phyloP scores from a whole-genome alignment of 169 alveolate genomes.

The Plasmodium cynomolgi region DNA sequence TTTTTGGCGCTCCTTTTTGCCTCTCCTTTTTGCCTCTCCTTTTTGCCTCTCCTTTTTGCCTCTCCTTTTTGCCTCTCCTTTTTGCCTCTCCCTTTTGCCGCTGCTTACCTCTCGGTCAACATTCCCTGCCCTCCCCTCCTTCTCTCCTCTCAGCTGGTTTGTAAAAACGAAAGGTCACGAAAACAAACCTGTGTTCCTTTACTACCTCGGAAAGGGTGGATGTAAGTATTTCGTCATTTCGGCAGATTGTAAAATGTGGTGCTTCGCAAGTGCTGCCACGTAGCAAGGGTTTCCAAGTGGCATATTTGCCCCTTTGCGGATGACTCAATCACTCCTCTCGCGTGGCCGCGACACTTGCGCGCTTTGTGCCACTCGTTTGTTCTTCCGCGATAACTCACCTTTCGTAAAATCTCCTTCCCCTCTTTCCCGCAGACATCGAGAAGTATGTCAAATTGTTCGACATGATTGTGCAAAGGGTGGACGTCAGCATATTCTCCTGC shows the following conservation, averaged over 20 bases:
- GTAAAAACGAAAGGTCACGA: conserved; percentile 8
- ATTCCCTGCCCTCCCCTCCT: not conserved
- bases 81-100: not conserved
- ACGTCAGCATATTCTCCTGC: conserved; percentile 54
- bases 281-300: not conserved
- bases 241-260: not conserved
- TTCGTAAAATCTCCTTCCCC: not conserved
- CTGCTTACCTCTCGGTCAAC: not conserved
- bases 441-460: not conserved
- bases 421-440: conserved; percentile 17
- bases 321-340: not conserved
- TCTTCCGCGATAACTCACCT: not conserved
- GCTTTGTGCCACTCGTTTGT: not conserved
- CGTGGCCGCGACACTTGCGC: not conserved
- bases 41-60: not conserved
- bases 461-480: not conserved
- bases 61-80: not conserved
- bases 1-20: not conserved
- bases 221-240: not conserved
- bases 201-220: conserved; percentile 64
- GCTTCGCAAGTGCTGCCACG: not conserved
- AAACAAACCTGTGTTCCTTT: conserved; percentile 32
- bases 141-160: conserved; percentile 30
- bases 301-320: not conserved
- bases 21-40: not conserved